These are phyloP conservation scores for Suillus ampliporus DNA, from an alignment of 768 basidiomycete species.

Conservation along the genomic window DNA sequence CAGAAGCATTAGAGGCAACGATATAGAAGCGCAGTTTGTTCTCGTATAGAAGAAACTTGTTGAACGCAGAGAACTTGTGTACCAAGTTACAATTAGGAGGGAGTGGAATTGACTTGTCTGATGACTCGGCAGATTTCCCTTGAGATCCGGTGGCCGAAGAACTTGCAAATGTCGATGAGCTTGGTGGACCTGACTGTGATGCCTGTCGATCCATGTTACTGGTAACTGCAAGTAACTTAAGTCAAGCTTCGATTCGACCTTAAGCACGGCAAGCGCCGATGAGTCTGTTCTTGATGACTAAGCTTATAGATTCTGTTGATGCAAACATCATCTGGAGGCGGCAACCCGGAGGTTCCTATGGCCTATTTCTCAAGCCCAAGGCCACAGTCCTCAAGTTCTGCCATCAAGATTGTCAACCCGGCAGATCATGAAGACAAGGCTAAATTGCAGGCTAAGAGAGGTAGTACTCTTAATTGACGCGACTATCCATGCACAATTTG, in stretches of 20 bases:
- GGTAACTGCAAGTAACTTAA: too few relatives aligned
- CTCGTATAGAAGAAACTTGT: constrained; percentile 94
- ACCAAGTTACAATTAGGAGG: neutral
- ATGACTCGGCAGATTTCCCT: neutral
- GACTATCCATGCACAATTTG: constrained; percentile 18
- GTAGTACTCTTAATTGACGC: constrained; percentile 41
- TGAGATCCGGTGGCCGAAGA: neutral
- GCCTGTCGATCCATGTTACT: constrained; percentile 1
- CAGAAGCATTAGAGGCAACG: constrained; percentile 87
- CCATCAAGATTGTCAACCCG: constrained; percentile 77
- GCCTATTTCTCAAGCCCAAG: constrained; percentile 73
- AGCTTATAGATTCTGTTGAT: neutral
- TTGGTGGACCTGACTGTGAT: neutral
- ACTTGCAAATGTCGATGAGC: neutral
- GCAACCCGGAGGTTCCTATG: constrained; percentile 45
- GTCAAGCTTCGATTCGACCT: too few relatives aligned
- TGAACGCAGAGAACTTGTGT: constrained; percentile 39
- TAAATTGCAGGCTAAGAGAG: constrained; percentile 56
- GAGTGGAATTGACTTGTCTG: neutral
- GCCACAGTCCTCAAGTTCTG: constrained; percentile 60
- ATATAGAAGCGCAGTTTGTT: constrained; percentile 91
- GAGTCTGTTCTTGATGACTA: neutral
- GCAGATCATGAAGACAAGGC: constrained; percentile 45
- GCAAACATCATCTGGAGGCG: constrained; percentile 2
- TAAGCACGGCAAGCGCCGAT: neutral